A percentile compares a stretch with the other conserved stretches of the same genome.
Conservation (phyloP, 331 rosid species). For the Erythrophleum ivorense region DNA sequence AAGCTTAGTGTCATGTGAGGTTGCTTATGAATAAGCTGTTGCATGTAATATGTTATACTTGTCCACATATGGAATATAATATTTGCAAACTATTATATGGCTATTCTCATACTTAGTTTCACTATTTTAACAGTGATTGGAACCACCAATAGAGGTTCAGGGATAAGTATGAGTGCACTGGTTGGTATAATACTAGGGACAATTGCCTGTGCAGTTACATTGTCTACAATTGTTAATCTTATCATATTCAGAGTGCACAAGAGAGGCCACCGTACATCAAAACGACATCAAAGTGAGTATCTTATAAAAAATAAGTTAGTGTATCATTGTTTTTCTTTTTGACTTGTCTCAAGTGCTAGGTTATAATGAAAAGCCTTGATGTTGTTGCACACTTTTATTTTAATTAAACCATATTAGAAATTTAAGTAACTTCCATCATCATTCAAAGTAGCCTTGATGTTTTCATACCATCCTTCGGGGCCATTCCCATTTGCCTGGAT, state of each 20-base stretch:
- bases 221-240: conserved; percentile 66
- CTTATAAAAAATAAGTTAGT: neutral
- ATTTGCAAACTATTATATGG: too few relatives aligned
- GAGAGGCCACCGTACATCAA: conserved; percentile 44
- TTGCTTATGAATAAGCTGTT: neutral
- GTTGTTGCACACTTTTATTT: neutral
- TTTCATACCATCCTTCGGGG: neutral
- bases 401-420: neutral
- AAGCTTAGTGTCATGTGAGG: neutral
- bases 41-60: neutral
- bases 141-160: conserved; percentile 43
- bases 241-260: conserved; percentile 51
- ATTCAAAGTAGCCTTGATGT: neutral
- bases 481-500: neutral
- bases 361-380: conserved; percentile 8
- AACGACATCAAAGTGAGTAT: conserved; percentile 70
- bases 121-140: conserved; percentile 45
- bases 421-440: neutral
- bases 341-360: neutral
- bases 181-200: conserved; percentile 76
- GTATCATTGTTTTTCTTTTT: conserved; percentile 20
- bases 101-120: conserved; percentile 30
- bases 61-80: too few relatives aligned
- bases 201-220: conserved; percentile 58
- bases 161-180: conserved; percentile 74